These are phyloP conservation scores for Ogataea zsoltii DNA, from an alignment of 805 yeast species.

Conservation along the genomic window DNA sequence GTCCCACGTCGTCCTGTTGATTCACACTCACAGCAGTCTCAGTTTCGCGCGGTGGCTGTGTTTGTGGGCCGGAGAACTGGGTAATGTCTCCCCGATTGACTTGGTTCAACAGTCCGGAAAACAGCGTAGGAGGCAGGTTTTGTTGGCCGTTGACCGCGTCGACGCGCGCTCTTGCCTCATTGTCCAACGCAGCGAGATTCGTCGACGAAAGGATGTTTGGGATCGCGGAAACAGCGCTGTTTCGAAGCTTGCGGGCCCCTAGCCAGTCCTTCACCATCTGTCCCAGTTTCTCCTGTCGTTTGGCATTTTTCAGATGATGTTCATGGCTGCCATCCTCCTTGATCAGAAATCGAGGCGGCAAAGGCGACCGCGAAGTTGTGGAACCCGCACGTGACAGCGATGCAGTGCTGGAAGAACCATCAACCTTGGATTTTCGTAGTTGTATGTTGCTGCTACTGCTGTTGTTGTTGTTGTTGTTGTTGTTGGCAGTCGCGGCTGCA, in stretches of 20 bases:
- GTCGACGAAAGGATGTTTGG: slow-evolving; percentile 55
- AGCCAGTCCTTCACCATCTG: slow-evolving; percentile 74
- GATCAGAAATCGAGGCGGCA: slow-evolving; percentile 49
- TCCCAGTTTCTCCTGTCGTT: slow-evolving; percentile 73
- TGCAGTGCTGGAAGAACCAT: background rate
- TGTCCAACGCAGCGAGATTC: slow-evolving; percentile 29
- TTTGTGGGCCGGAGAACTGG: slow-evolving; percentile 27
- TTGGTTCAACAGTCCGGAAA: slow-evolving; percentile 66
- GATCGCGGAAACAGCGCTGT: slow-evolving; percentile 71
- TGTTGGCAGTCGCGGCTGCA: background rate
- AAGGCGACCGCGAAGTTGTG: slow-evolving; percentile 10
- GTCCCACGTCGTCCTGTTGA: slow-evolving; percentile 32
- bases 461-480: background rate
- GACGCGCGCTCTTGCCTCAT: slow-evolving; percentile 28
- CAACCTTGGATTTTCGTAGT: background rate
- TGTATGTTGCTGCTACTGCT: background rate
- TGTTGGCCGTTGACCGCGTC: slow-evolving; percentile 24
- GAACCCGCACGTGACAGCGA: slow-evolving; percentile 23
- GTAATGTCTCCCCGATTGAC: slow-evolving; percentile 41
- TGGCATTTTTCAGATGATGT: slow-evolving; percentile 74
- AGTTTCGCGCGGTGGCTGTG: slow-evolving; percentile 22
- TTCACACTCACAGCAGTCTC: slow-evolving; percentile 24
- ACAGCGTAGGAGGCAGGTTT: slow-evolving; percentile 64
- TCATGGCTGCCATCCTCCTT: slow-evolving; percentile 74
- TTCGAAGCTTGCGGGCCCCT: slow-evolving; percentile 71